These are phyloP conservation scores for Alisma plantagoaquatica DNA, from an alignment of 106 monocot species.

Conservation along the genomic window DNA sequence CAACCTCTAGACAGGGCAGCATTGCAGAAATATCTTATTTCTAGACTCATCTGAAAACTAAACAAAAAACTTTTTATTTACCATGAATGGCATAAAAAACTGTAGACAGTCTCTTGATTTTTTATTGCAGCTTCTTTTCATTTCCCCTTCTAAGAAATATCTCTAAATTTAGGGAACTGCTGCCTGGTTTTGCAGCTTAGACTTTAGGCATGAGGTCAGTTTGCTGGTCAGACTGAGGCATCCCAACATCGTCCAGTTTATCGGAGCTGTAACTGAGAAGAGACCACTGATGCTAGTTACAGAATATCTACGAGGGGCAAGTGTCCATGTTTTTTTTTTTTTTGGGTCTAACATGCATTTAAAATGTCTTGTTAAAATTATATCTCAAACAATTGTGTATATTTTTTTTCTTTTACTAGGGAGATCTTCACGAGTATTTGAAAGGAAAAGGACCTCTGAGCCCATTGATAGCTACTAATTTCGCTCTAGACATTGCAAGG, in stretches of 20 bases:
- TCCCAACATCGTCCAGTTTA: slow-evolving; percentile 95
- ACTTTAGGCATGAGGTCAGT: slow-evolving; percentile 96
- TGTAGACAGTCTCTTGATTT: too few species aligned
- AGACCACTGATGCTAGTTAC: slow-evolving; percentile 93
- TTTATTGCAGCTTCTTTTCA: too few species aligned
- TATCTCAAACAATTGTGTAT: not conserved
- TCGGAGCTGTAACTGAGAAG: slow-evolving; percentile 93
- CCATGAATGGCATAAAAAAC: too few species aligned
- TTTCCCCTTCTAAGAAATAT: too few species aligned
- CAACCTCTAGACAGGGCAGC: too few species aligned
- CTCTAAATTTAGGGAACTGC: too few species aligned
- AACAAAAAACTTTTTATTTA: too few species aligned
- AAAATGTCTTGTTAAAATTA: not conserved
- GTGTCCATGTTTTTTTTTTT: not conserved
- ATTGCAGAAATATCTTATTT: too few species aligned
- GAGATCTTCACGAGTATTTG: slow-evolving; percentile 85
- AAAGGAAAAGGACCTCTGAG: slow-evolving; percentile 87
- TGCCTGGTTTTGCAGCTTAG: too few species aligned
- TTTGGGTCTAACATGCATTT: too few species aligned
- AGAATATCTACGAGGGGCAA: slow-evolving; percentile 83
- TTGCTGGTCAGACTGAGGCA: slow-evolving; percentile 91
- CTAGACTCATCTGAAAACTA: too few species aligned
- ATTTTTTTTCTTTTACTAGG: slow-evolving; percentile 29
- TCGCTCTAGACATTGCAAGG: slow-evolving; percentile 96
- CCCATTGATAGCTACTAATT: slow-evolving; percentile 67